Evolutionary conservation across 352 stramenopile species (phyloP).

Genomic region (Pythium chondricola): DNA sequence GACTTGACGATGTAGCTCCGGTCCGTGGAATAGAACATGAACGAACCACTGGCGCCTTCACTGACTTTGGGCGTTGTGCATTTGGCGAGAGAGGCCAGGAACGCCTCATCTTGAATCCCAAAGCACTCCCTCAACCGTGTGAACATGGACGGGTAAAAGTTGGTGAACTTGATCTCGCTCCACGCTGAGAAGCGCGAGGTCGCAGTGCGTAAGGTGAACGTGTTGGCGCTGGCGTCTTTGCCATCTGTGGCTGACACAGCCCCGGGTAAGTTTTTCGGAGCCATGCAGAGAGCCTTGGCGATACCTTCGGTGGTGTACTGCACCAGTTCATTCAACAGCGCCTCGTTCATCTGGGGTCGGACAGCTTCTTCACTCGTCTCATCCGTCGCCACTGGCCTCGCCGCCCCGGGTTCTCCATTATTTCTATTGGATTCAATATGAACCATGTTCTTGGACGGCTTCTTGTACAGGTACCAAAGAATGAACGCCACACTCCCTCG

Average conservation of each 20-base stretch:
- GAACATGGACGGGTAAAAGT: conserved; percentile 50
- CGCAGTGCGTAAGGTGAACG: conserved; percentile 40
- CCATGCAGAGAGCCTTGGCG: conserved; percentile 37
- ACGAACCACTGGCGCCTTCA: conserved; percentile 72
- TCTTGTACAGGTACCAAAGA: conserved; percentile 69
- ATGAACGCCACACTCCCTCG: conserved; percentile 63
- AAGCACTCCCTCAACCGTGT: conserved; percentile 42
- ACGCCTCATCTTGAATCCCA: conserved; percentile 47
- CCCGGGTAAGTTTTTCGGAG: not conserved
- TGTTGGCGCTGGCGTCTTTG: conserved; percentile 5
- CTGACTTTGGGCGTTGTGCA: conserved; percentile 73
- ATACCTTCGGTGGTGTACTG: conserved; percentile 79
- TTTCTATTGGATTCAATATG: no score
- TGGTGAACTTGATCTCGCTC: conserved; percentile 58
- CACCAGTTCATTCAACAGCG: conserved; percentile 69
- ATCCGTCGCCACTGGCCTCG: no score
- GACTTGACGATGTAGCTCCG: conserved; percentile 82
- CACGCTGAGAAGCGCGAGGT: conserved; percentile 22
- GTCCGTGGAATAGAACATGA: conserved; percentile 80
- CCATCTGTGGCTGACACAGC: conserved; percentile 3
- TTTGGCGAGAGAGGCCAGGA: conserved; percentile 44
- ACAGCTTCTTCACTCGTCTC: conserved; percentile 54
- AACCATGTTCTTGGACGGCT: conserved; percentile 10
- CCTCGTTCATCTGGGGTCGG: conserved; percentile 72
- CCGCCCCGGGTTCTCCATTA: no score